A percentile compares a stretch with the other conserved stretches of the same genome.
These are phyloP conservation scores for Agaricus blazei DNA, from an alignment of 768 basidiomycete genomes.

Conservation along the genomic window DNA sequence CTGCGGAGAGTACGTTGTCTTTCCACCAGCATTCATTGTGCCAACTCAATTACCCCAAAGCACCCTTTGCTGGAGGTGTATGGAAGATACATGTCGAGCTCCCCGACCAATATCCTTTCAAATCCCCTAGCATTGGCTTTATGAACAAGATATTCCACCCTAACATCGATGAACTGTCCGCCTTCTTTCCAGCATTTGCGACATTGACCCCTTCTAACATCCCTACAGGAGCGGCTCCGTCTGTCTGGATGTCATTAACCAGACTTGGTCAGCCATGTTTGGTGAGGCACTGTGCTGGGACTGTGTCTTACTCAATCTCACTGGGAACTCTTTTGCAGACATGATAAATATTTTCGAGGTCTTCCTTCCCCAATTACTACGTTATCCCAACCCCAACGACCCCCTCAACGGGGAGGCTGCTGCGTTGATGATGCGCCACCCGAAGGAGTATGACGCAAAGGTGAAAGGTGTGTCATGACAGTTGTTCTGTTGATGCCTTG, in stretches of 20 bases:
- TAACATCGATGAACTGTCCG: conserved; percentile 97
- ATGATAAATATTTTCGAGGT: conserved; percentile 99
- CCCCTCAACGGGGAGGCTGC: conserved; percentile 98
- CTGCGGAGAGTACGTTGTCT: conserved; percentile 76
- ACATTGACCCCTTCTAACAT: conserved; percentile 1
- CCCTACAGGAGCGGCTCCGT: conserved; percentile 85
- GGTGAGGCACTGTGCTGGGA: conserved; percentile 46
- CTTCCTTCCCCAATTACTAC: conserved; percentile 93
- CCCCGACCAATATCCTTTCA: conserved; percentile 98
- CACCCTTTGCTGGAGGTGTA: conserved; percentile 94
- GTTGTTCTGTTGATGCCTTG: neutral
- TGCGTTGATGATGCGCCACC: conserved; percentile 94
- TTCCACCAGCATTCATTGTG: conserved; percentile 1
- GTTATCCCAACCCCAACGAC: conserved; percentile 98
- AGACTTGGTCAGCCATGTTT: conserved; percentile 99
- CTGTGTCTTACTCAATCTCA: neutral
- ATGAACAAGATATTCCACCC: conserved; percentile 99
- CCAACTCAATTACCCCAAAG: conserved; percentile 32
- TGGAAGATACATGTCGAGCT: conserved; percentile 99
- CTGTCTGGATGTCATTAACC: conserved; percentile 97
- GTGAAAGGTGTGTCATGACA: conserved; percentile 66
- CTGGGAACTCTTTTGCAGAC: conserved; percentile 43
- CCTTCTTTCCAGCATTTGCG: conserved; percentile 14
- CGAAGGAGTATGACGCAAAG: conserved; percentile 90
- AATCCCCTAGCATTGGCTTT: conserved; percentile 98